Conservation (phyloP, 2,329 filamentous ascomycete genomes). For the Blumeriella jaapii region DNA sequence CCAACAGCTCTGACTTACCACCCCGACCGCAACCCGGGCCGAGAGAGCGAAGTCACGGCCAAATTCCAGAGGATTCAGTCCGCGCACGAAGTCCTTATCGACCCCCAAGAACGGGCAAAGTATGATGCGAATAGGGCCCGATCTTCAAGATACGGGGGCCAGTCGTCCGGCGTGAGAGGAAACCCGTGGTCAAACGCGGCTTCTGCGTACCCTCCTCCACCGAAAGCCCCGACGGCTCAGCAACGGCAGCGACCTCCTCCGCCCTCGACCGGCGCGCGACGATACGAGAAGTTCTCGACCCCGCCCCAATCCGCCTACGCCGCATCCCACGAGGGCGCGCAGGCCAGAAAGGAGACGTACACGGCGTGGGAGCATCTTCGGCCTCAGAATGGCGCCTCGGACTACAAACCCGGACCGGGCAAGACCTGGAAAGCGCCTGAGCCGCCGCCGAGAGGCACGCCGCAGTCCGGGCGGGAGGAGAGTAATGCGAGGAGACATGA, state of each 20-base stretch:
- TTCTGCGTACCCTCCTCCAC: constrained; percentile 24
- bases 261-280: constrained; percentile 23
- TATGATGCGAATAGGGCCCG: constrained; percentile 24
- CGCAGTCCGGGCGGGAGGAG: constrained; percentile 18
- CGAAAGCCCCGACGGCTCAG: constrained; percentile 21
- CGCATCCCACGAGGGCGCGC: constrained; percentile 22
- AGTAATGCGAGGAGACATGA: constrained; percentile 14
- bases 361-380: constrained; percentile 27
- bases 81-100: constrained; percentile 53
- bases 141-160: constrained; percentile 8
- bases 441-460: constrained; percentile 17
- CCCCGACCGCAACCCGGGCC: constrained; percentile 59
- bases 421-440: constrained; percentile 15
- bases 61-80: constrained; percentile 63
- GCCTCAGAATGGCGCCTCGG: constrained; percentile 9
- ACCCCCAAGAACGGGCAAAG: constrained; percentile 23
- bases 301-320: constrained; percentile 20
- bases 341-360: constrained; percentile 23
- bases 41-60: constrained; percentile 51
- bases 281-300: constrained; percentile 24
- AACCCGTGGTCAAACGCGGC: constrained; percentile 26
- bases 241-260: constrained; percentile 13
- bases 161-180: constrained; percentile 19
- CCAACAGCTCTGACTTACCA: constrained; percentile 51
- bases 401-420: constrained; percentile 9